Conservation (phyloP, 1,284 basidiomycete species). For the Cryptococcus jaspeensis region DNA sequence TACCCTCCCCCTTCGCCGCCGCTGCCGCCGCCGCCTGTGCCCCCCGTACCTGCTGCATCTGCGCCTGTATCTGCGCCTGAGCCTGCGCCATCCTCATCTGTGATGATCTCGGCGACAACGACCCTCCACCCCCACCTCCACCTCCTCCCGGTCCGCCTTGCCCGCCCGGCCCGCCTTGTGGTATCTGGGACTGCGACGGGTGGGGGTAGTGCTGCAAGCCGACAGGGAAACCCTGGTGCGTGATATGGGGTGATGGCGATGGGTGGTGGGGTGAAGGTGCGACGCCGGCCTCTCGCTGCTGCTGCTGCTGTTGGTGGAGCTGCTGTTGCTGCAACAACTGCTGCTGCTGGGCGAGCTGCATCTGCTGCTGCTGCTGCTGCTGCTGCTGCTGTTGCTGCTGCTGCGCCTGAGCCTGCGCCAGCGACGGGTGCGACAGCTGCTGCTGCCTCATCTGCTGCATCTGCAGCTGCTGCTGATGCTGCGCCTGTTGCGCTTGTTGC, state of each 20-base stretch:
- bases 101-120: neutral
- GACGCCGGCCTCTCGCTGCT: slow-evolving; percentile 20
- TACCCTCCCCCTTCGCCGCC: neutral
- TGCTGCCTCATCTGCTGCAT: slow-evolving; percentile 19
- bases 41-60: neutral
- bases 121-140: neutral
- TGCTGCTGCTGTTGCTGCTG: slow-evolving; percentile 19
- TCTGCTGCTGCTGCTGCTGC: slow-evolving; percentile 7
- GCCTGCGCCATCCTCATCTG: too few relatives aligned
- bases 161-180: slow-evolving; percentile 14
- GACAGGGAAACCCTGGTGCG: slow-evolving; percentile 39
- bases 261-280: slow-evolving; percentile 40
- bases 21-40: neutral
- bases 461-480: slow-evolving; percentile 11
- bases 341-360: neutral
- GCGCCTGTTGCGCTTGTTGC: slow-evolving; percentile 10
- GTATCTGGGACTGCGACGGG: slow-evolving; percentile 26
- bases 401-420: slow-evolving; percentile 21
- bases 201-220: slow-evolving; percentile 32
- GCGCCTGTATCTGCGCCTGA: neutral
- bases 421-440: slow-evolving; percentile 18
- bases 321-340: slow-evolving; percentile 15
- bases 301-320: slow-evolving; percentile 25
- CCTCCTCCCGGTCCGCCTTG: slow-evolving; percentile 6
- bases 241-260: slow-evolving; percentile 42